phyloP scores from a whole-genome alignment of 495 filamentous ascomycete genomes.

The Xylaria bambusicola region DNA sequence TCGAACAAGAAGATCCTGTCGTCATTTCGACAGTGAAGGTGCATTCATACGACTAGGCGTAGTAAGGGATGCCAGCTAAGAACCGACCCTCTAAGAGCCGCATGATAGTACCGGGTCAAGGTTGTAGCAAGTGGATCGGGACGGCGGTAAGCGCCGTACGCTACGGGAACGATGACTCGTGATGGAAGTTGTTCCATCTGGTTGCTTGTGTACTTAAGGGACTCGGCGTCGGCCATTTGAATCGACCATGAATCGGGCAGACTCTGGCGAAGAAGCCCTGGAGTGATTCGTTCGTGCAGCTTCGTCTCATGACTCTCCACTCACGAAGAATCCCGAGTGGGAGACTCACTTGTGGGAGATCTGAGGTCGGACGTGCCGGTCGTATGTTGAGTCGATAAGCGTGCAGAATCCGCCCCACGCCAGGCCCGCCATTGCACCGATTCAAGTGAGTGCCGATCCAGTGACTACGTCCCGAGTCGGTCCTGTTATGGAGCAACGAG shows the following conservation, averaged over 20 bases:
- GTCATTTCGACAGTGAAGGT: background rate
- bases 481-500: constrained; percentile 13
- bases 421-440: constrained; percentile 2
- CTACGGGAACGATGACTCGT: constrained; percentile 6
- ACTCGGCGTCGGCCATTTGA: too few species aligned
- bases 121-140: background rate
- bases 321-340: too few species aligned
- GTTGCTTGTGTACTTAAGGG: background rate
- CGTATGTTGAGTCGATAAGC: constrained; percentile 2
- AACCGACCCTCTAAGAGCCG: background rate
- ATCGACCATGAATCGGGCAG: too few species aligned
- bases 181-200: background rate
- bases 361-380: background rate
- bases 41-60: background rate
- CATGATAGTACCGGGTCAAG: background rate
- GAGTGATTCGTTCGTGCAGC: too few species aligned
- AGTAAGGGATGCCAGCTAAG: background rate
- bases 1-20: background rate
- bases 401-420: background rate
- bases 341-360: background rate
- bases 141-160: background rate
- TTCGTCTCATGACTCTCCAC: too few species aligned
- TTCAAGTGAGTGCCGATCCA: background rate
- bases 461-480: too few species aligned
- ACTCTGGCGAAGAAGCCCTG: too few species aligned